Conservation (phyloP, 257 asterid genomes). For the Nicotiana tabacum region DNA sequence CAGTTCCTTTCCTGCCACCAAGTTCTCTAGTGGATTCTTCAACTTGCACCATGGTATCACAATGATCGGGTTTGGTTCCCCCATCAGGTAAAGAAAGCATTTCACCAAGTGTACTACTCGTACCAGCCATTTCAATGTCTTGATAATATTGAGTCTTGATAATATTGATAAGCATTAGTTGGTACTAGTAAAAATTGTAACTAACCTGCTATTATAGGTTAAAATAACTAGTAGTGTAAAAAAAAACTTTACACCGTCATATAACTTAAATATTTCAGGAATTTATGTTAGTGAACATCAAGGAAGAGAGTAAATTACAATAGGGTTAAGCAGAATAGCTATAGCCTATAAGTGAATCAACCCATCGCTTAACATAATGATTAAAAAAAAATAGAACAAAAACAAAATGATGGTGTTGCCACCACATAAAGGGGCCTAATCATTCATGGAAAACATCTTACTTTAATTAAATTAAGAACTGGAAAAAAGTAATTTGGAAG, state of each 20-base stretch:
- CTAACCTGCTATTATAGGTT: too few species aligned
- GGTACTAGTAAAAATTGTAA: too few species aligned
- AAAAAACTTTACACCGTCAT: too few species aligned
- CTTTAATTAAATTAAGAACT: constrained; percentile 37
- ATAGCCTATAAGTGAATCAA: too few species aligned
- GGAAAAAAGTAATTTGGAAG: neutral
- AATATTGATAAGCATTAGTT: neutral
- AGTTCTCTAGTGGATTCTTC: constrained; percentile 18
- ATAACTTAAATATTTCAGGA: neutral
- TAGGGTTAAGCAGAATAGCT: neutral
- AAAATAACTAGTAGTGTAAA: too few species aligned
- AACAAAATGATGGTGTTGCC: constrained; percentile 49
- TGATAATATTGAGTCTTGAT: constrained; percentile 40
- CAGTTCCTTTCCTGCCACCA: constrained; percentile 29
- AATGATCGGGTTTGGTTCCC: constrained; percentile 22
- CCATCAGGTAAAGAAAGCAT: constrained; percentile 64
- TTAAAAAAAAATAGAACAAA: constrained; percentile 16
- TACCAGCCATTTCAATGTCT: constrained; percentile 47
- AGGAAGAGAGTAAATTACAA: constrained; percentile 9
- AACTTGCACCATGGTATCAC: constrained; percentile 31
- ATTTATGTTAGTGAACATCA: constrained; percentile 1
- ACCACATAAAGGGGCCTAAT: constrained; percentile 27
- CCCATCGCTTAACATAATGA: constrained; percentile 22
- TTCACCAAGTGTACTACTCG: constrained; percentile 71
- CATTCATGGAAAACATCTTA: constrained; percentile 27